Evolutionary conservation across 345 rosid genomes (phyloP).

Genomic region (Citrus unshiu): DNA sequence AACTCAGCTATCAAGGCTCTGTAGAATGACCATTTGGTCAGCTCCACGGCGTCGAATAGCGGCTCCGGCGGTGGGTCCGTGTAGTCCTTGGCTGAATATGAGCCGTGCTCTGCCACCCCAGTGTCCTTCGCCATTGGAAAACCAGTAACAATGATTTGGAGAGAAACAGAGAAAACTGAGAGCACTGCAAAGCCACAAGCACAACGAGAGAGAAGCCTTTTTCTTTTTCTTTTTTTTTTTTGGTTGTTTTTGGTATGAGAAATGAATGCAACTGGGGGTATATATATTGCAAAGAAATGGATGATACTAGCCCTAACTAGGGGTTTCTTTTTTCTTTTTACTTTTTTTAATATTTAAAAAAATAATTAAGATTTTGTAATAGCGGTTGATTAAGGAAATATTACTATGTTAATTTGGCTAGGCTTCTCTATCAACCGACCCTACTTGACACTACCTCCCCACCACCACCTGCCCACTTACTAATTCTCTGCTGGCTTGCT

Average conservation of each 20-base stretch:
- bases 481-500: neutral
- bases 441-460: constrained; percentile 12
- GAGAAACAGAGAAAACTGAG: neutral
- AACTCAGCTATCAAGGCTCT: constrained; percentile 85
- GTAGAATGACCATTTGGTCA: constrained; percentile 74
- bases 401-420: neutral
- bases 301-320: neutral
- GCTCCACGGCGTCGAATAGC: constrained; percentile 51
- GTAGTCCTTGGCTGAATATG: constrained; percentile 64
- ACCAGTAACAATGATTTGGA: neutral
- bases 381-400: neutral
- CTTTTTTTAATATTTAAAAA: neutral
- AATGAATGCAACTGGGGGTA: constrained; percentile 14
- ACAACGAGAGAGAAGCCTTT: neutral
- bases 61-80: constrained; percentile 77
- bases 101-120: constrained; percentile 37
- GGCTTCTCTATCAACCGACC: constrained; percentile 18
- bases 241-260: neutral
- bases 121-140: constrained; percentile 36
- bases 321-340: neutral
- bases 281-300: constrained; percentile 20
- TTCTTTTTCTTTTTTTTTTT: too few relatives aligned
- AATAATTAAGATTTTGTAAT: neutral
- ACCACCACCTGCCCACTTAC: constrained; percentile 27
- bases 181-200: neutral